A percentile compares a stretch with the other conserved stretches of the same genome.
phyloP scores from a whole-genome alignment of 176 grass and related monocot species.

The Paspalum notatum region DNA sequence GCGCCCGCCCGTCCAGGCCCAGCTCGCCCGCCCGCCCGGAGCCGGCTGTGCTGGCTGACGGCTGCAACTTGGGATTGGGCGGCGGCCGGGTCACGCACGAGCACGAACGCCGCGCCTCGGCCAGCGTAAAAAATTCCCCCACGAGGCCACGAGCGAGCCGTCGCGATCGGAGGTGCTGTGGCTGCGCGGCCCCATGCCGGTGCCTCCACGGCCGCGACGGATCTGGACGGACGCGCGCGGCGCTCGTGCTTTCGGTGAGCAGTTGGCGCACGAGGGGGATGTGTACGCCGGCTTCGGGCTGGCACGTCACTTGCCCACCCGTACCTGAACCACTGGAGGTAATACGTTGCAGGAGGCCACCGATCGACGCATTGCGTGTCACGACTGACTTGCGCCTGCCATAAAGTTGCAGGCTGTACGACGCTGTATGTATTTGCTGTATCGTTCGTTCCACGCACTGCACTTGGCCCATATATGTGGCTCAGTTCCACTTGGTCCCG shows the following conservation, averaged over 20 bases:
- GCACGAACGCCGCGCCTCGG: neutral
- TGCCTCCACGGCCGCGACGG: neutral
- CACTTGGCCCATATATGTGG: neutral
- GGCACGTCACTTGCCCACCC: slow-evolving; percentile 29
- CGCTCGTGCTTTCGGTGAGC: neutral
- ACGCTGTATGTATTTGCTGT: too few relatives aligned
- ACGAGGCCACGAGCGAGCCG: slow-evolving; percentile 38
- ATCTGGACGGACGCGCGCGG: neutral
- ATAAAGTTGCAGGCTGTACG: neutral
- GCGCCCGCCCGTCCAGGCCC: slow-evolving; percentile 45
- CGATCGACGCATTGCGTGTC: neutral
- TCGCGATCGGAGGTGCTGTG: neutral
- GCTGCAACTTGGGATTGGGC: slow-evolving; percentile 24
- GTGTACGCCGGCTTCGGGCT: neutral
- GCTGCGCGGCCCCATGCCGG: neutral
- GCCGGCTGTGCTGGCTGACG: slow-evolving; percentile 7
- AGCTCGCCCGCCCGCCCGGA: neutral
- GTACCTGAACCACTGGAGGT: neutral
- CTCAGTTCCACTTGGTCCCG: neutral
- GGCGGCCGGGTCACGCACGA: neutral
- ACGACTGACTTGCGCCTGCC: neutral
- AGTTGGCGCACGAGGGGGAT: neutral
- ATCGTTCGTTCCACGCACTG: neutral
- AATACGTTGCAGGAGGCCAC: neutral
- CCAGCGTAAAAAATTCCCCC: slow-evolving; percentile 23